Percentiles rank a stretch among this genome's conserved stretches.
Conservation (phyloP, 139 green algal genomes). For the Ettlia oleoabundans region DNA sequence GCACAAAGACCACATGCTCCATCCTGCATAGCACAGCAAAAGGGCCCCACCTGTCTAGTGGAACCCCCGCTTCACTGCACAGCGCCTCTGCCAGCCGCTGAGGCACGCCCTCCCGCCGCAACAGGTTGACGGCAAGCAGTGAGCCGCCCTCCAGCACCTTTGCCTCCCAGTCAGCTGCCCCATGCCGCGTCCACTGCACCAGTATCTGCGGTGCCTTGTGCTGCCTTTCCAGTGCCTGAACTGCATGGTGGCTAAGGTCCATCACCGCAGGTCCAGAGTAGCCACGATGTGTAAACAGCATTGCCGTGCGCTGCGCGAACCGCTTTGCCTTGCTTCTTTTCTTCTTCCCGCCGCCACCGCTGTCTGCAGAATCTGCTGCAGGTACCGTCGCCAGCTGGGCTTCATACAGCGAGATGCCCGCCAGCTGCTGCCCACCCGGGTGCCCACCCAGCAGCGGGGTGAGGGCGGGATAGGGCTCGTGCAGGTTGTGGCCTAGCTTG, state of each 20-base stretch:
- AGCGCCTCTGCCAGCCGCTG: slow-evolving; percentile 80
- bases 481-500: slow-evolving; percentile 70
- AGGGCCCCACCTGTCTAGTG: neutral
- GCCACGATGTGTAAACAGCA: slow-evolving; percentile 91
- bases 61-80: slow-evolving; percentile 58
- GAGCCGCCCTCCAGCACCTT: slow-evolving; percentile 52
- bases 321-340: slow-evolving; percentile 23
- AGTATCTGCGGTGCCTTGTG: slow-evolving; percentile 24
- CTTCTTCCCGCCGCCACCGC: slow-evolving; percentile 44
- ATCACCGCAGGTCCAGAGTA: slow-evolving; percentile 84
- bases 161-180: slow-evolving; percentile 59
- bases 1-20: too few relatives aligned
- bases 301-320: slow-evolving; percentile 61
- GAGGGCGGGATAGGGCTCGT: slow-evolving; percentile 80
- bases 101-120: slow-evolving; percentile 67
- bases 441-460: slow-evolving; percentile 82
- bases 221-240: slow-evolving; percentile 54
- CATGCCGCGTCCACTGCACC: slow-evolving; percentile 73
- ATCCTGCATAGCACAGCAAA: neutral
- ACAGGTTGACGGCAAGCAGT: slow-evolving; percentile 46
- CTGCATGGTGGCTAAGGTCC: slow-evolving; percentile 79
- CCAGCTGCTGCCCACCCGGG: slow-evolving; percentile 67
- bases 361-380: neutral
- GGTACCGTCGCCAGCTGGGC: slow-evolving; percentile 34
- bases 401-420: slow-evolving; percentile 66